These are phyloP conservation scores for Knoxdaviesia proteae DNA, from an alignment of 2,329 filamentous ascomycete genomes.

Conservation along the genomic window DNA sequence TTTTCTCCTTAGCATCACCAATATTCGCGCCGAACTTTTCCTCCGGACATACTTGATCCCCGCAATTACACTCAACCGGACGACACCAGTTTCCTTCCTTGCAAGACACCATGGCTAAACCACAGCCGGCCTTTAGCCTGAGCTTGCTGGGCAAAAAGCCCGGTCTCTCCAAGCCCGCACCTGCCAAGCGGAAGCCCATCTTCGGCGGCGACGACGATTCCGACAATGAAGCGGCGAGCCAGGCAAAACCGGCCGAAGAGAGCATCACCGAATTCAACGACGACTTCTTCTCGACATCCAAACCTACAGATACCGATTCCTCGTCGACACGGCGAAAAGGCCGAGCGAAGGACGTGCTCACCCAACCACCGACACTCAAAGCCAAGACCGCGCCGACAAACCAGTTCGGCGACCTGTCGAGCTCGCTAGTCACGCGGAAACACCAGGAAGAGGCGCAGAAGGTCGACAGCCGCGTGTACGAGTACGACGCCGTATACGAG, in stretches of 20 bases:
- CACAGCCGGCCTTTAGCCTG: slow-evolving; percentile 19
- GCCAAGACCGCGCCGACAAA: slow-evolving; percentile 12
- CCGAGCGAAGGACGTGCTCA: background rate
- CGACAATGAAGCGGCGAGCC: slow-evolving; percentile 23
- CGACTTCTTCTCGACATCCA: slow-evolving; percentile 3
- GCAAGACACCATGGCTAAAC: too few relatives aligned
- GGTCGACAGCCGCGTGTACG: slow-evolving; percentile 57
- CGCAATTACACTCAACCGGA: background rate
- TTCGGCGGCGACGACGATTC: slow-evolving; percentile 39
- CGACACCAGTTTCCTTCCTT: background rate
- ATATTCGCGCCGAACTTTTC: too few relatives aligned
- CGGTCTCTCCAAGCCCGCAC: slow-evolving; percentile 24
- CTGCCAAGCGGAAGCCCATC: slow-evolving; percentile 29
- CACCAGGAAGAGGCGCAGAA: slow-evolving; percentile 43
- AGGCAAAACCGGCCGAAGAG: slow-evolving; percentile 24
- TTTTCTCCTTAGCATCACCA: too few relatives aligned
- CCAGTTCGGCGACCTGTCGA: slow-evolving; percentile 44
- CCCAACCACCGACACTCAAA: slow-evolving; percentile 9
- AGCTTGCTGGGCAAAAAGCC: slow-evolving; percentile 36
- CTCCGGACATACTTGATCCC: too few relatives aligned
- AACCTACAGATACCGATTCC: slow-evolving; percentile 5
- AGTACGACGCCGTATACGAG: slow-evolving; percentile 70
- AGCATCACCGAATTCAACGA: slow-evolving; percentile 43
- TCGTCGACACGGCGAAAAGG: slow-evolving; percentile 11
- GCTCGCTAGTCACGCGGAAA: slow-evolving; percentile 38